These are phyloP conservation scores for Phylloporus gajari DNA, from an alignment of 1,284 basidiomycete genomes.

Conservation along the genomic window DNA sequence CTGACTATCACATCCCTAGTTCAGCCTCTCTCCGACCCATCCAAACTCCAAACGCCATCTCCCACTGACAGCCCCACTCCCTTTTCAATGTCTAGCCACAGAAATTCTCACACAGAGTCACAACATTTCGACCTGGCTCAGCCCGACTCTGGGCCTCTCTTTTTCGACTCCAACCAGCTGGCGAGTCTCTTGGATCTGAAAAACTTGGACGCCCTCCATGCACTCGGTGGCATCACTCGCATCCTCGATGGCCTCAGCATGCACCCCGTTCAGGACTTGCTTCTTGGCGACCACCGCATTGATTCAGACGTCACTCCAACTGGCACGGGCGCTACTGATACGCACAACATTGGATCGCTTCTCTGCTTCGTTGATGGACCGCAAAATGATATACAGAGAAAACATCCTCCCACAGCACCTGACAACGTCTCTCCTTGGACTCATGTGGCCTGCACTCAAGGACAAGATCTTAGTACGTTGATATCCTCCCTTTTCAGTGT, in stretches of 20 bases:
- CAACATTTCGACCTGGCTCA: slow-evolving; percentile 45
- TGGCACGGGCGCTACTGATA: slow-evolving; percentile 46
- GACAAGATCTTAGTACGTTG: slow-evolving; percentile 90
- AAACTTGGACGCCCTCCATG: slow-evolving; percentile 71
- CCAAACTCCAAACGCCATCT: slow-evolving; percentile 24
- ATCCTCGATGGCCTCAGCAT: slow-evolving; percentile 84
- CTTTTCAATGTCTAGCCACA: slow-evolving; percentile 9
- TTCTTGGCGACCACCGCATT: neutral
- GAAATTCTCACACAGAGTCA: slow-evolving; percentile 8
- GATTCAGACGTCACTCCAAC: slow-evolving; percentile 49
- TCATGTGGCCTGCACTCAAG: slow-evolving; percentile 96
- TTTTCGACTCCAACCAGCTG: slow-evolving; percentile 78
- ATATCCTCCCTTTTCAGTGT: neutral
- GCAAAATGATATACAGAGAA: slow-evolving; percentile 81
- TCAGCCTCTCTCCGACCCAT: slow-evolving; percentile 43
- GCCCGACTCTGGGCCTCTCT: slow-evolving; percentile 78
- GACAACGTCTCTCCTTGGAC: slow-evolving; percentile 81
- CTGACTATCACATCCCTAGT: slow-evolving; percentile 50
- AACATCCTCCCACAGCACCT: slow-evolving; percentile 85
- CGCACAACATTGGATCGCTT: slow-evolving; percentile 48
- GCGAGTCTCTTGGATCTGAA: slow-evolving; percentile 93
- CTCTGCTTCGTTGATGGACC: slow-evolving; percentile 68
- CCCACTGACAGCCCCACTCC: slow-evolving; percentile 7
- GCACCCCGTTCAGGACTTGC: slow-evolving; percentile 66
- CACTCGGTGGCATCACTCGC: slow-evolving; percentile 79